A percentile compares a stretch with the other conserved stretches of the same genome.
Evolutionary conservation across 1,284 basidiomycete species (phyloP).

Genomic region (Phellopilus nigrolimitatus): DNA sequence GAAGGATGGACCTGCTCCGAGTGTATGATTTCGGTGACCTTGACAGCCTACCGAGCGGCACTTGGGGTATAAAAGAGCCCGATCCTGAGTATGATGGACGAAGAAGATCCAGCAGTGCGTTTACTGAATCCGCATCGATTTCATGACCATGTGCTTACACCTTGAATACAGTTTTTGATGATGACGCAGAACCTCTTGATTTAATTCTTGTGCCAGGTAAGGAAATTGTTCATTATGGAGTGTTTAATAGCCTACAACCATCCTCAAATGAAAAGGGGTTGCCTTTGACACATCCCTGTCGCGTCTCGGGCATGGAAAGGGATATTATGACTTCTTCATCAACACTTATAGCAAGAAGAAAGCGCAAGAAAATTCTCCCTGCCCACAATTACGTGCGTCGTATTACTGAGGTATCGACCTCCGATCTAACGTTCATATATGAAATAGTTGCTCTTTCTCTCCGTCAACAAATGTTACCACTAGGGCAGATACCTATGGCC

Average conservation of each 20-base stretch:
- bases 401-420: neutral
- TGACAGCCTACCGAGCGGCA: constrained; percentile 46
- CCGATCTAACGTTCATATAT: constrained; percentile 4
- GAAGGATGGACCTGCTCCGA: constrained; percentile 61
- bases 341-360: constrained; percentile 48
- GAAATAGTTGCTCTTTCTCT: constrained; percentile 57
- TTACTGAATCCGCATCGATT: neutral
- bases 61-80: constrained; percentile 76
- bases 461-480: constrained; percentile 57
- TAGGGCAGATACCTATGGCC: constrained; percentile 49
- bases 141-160: constrained; percentile 2
- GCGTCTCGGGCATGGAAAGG: constrained; percentile 75
- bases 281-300: constrained; percentile 70
- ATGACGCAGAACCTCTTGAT: constrained; percentile 44
- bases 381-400: constrained; percentile 1
- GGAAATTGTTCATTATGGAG: constrained; percentile 21
- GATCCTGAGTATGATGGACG: constrained; percentile 38
- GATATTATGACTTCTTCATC: constrained; percentile 75
- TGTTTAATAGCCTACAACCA: constrained; percentile 12
- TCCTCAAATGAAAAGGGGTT: constrained; percentile 43
- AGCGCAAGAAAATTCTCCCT: constrained; percentile 18
- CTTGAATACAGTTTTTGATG: constrained; percentile 39
- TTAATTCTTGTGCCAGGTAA: constrained; percentile 67
- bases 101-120: constrained; percentile 48
- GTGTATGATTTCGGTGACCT: constrained; percentile 58